Conservation (phyloP, 2,329 filamentous ascomycete species). For the Xylaria sp. region DNA sequence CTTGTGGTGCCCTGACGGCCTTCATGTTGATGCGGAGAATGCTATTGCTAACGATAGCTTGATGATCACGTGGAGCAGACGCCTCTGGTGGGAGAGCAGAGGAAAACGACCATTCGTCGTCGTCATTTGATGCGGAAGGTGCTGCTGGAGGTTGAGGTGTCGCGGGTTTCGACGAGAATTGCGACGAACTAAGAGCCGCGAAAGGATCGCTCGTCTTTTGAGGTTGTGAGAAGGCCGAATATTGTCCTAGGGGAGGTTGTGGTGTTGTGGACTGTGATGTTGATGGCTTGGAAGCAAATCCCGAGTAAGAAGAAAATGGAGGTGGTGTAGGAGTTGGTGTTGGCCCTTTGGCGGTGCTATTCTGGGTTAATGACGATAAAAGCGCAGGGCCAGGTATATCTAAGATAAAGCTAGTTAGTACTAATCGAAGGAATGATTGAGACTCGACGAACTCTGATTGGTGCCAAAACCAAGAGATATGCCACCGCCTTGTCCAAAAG, state of each 20-base stretch:
- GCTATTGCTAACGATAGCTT: slow-evolving; percentile 76
- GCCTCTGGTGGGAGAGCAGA: slow-evolving; percentile 78
- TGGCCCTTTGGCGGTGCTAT: slow-evolving; percentile 65
- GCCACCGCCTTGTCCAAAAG: slow-evolving; percentile 78
- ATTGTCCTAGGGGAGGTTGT: slow-evolving; percentile 60
- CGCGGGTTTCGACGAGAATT: slow-evolving; percentile 52
- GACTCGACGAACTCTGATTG: slow-evolving; percentile 69
- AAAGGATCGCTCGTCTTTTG: slow-evolving; percentile 62
- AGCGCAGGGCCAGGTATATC: slow-evolving; percentile 72
- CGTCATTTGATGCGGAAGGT: slow-evolving; percentile 60
- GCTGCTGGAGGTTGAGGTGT: slow-evolving; percentile 49
- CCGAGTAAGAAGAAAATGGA: slow-evolving; percentile 64
- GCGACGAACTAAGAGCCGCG: slow-evolving; percentile 58
- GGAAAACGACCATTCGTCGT: slow-evolving; percentile 95
- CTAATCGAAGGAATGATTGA: not conserved
- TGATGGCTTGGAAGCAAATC: slow-evolving; percentile 62
- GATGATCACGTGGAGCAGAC: slow-evolving; percentile 65
- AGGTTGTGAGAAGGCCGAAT: slow-evolving; percentile 59
- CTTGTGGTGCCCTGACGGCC: slow-evolving; percentile 67
- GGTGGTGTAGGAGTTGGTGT: slow-evolving; percentile 55
- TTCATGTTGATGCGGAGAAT: slow-evolving; percentile 78
- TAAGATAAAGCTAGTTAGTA: slow-evolving; percentile 51
- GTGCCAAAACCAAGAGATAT: slow-evolving; percentile 84
- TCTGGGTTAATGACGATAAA: slow-evolving; percentile 71
- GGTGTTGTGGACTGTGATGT: slow-evolving; percentile 64